Conservation (phyloP, 106 monocot species). For the Hemerocallis citrina region DNA sequence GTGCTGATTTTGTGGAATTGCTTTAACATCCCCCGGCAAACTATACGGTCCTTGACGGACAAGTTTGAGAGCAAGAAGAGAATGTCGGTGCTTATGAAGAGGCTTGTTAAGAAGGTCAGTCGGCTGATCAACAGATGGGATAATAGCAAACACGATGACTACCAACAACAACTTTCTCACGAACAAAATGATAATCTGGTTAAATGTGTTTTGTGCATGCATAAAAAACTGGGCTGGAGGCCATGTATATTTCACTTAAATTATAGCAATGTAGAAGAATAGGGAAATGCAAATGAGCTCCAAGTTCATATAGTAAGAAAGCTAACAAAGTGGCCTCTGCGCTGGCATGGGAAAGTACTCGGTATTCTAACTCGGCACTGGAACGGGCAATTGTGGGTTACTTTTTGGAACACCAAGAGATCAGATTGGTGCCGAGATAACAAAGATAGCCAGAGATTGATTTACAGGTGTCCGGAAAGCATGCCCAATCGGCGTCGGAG, state of each 20-base stretch:
- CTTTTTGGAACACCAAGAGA: constrained; percentile 2
- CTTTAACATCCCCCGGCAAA: too few relatives aligned
- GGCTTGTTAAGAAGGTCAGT: not conserved
- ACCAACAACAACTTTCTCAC: not conserved
- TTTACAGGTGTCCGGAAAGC: not conserved
- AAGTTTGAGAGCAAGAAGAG: too few relatives aligned
- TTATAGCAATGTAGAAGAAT: too few relatives aligned
- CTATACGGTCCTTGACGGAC: too few relatives aligned
- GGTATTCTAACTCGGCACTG: not conserved
- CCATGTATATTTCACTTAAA: too few relatives aligned
- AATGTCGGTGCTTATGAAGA: too few relatives aligned
- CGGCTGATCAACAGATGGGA: too few relatives aligned
- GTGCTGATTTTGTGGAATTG: too few relatives aligned
- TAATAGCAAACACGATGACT: not conserved
- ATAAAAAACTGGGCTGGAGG: too few relatives aligned
- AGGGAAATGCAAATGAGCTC: too few relatives aligned
- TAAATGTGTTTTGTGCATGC: too few relatives aligned
- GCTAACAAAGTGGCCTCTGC: not conserved
- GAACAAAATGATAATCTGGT: not conserved
- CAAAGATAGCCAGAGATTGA: not conserved
- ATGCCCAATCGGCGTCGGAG: not conserved
- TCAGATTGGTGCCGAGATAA: not conserved
- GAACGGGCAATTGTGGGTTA: not conserved
- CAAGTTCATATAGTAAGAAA: not conserved
- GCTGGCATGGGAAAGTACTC: not conserved